These are phyloP conservation scores for Epichloe typhina DNA, from an alignment of 2,329 filamentous ascomycete genomes.

Conservation along the genomic window DNA sequence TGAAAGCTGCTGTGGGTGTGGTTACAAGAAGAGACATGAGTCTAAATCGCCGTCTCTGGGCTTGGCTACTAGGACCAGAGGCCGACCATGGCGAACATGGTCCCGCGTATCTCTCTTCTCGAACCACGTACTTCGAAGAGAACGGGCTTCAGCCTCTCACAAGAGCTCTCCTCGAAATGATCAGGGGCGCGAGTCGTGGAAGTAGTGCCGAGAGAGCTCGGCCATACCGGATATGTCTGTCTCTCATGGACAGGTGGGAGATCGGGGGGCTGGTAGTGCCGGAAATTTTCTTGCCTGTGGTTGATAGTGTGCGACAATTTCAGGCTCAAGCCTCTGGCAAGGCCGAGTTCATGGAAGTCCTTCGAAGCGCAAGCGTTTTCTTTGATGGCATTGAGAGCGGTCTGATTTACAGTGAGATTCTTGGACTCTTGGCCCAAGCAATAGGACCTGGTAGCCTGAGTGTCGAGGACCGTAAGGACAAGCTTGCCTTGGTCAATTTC, in stretches of 20 bases:
- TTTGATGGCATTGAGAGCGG: conserved; percentile 95
- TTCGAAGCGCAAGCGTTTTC: conserved; percentile 87
- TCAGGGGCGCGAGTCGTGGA: conserved; percentile 31
- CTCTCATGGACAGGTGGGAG: conserved; percentile 97
- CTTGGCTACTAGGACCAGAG: conserved; percentile 76
- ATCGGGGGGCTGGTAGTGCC: conserved; percentile 84
- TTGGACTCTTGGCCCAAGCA: conserved; percentile 52
- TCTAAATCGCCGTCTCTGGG: conserved; percentile 85
- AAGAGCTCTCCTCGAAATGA: conserved; percentile 63
- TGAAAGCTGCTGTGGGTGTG: conserved; percentile 74
- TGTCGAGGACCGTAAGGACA: conserved; percentile 39
- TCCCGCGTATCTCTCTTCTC: conserved; percentile 36
- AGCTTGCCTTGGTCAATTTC: conserved; percentile 65
- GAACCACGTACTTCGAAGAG: conserved; percentile 70
- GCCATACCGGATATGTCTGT: conserved; percentile 84
- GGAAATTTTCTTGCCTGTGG: conserved; percentile 73
- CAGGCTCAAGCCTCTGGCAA: conserved; percentile 51
- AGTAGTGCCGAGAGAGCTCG: conserved; percentile 52
- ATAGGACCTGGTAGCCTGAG: conserved; percentile 33
- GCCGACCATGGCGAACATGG: conserved; percentile 32
- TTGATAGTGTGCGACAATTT: conserved; percentile 68
- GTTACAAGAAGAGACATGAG: conserved; percentile 92
- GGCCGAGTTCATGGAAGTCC: conserved; percentile 67
- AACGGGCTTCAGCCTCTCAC: conserved; percentile 65
- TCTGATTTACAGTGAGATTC: conserved; percentile 77